Base-by-base conservation (phyloP, 352 stramenopile species). In the Phytopythium sindhum region DNA sequence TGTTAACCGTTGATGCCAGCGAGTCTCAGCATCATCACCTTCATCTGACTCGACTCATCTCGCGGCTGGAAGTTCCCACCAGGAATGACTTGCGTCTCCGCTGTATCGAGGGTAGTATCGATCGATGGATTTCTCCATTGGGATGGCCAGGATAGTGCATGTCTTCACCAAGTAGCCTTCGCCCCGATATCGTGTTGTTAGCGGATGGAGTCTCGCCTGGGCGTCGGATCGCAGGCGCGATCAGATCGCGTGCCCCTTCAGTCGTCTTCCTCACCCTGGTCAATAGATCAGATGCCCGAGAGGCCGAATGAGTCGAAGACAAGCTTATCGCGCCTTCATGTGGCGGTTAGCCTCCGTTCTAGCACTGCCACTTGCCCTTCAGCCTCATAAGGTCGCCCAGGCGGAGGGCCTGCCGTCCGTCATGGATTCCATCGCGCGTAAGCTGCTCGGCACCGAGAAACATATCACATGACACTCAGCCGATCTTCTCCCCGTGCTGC, bases 371-470 rank as follows among this genome's bases (percentile, higher is more conserved):
- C 10, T 29, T 7, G 21, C 11, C 45, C 1, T n/a, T 28, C 21
- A 14, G 8, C 1, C n/a, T 5, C 45, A 24, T 44, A 0, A 9
- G 15, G 37, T 44, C 37, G 39, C 11, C 15, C 10, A 8, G 15
- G 24, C 23, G 47, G 58, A 37, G 5, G 12, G n/a, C 0, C 17
- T n/a, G 29, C 66, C 63, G 9, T 21, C 56, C 7, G 52, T 83
- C 23, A 83, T 80, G 75, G 65, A 83, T 59, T 78, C 75, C 14
- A 62, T 83, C 19, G 57, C 75, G 15, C 45, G 72, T 80, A 70
- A 33, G 72, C 61, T n/a, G n/a, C n/a, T n/a, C n/a, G n/a, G n/a
- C n/a, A n/a, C n/a, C n/a, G n/a, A n/a, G n/a, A n/a, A n/a, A n/a
- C n/a, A n/a, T n/a, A n/a, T n/a, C n/a, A n/a, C n/a, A n/a, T n/a